Conservation (phyloP, 768 basidiomycete genomes). For the Cubamyces sp. region DNA sequence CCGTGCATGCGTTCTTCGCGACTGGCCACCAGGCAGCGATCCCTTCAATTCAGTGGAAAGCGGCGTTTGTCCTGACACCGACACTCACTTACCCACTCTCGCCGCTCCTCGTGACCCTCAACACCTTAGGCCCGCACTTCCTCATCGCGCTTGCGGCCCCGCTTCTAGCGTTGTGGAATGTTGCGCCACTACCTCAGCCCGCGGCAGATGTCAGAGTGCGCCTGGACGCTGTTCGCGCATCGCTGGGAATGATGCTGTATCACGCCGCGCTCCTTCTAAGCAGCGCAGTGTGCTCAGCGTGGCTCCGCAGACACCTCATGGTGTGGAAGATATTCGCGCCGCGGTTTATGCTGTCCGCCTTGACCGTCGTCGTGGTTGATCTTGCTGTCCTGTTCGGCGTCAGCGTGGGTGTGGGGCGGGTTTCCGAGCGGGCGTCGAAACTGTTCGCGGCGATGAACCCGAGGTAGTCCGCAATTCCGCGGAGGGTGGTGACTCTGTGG, state of each 20-base stretch:
- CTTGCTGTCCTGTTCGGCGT: conserved; percentile 65
- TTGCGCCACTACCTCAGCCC: conserved; percentile 56
- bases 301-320: conserved; percentile 86
- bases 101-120: conserved; percentile 71
- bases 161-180: conserved; percentile 82
- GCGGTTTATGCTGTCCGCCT: conserved; percentile 81
- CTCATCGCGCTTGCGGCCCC: conserved; percentile 69
- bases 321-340: conserved; percentile 99
- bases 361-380: conserved; percentile 73
- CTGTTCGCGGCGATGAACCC: conserved; percentile 34
- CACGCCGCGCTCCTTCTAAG: conserved; percentile 67
- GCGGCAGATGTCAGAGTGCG: conserved; percentile 37
- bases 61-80: conserved; percentile 81
- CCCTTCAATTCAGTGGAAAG: conserved; percentile 93
- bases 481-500: not conserved
- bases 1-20: conserved; percentile 75
- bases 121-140: conserved; percentile 76
- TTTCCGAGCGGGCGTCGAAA: conserved; percentile 34
- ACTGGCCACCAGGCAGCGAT: conserved; percentile 94
- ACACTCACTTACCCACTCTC: conserved; percentile 74
- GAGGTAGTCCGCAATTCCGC: not conserved
- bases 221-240: conserved; percentile 52
- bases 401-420: conserved; percentile 55
- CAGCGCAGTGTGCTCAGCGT: conserved; percentile 71
- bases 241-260: conserved; percentile 71